Conservation (phyloP, 768 basidiomycete genomes). For the Obba rivulosa region DNA sequence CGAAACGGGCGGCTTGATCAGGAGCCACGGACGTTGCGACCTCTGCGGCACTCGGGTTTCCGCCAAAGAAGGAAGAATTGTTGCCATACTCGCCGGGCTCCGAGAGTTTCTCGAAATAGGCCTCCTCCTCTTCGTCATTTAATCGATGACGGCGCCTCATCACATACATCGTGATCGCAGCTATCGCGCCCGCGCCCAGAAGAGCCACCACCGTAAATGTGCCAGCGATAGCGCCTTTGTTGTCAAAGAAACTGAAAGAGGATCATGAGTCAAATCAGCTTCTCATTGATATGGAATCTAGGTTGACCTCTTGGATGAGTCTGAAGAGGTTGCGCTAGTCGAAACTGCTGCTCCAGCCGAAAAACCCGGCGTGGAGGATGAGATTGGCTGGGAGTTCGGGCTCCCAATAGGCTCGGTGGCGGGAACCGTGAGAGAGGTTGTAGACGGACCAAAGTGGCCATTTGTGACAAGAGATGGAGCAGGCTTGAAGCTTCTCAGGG, state of each 20-base stretch:
- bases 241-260: slow-evolving; percentile 37
- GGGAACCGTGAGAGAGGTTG: slow-evolving; percentile 1
- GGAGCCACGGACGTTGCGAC: slow-evolving; percentile 19
- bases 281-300: not conserved
- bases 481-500: too few relatives aligned
- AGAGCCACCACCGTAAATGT: slow-evolving; percentile 39
- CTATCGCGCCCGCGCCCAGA: slow-evolving; percentile 26
- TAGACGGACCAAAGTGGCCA: slow-evolving; percentile 1
- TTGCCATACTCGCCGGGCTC: slow-evolving; percentile 7
- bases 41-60: not conserved
- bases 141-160: slow-evolving; percentile 25
- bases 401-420: slow-evolving; percentile 1
- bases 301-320: slow-evolving; percentile 11
- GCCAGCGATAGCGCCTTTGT: slow-evolving; percentile 42
- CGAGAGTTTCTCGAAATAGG: slow-evolving; percentile 25
- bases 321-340: slow-evolving; percentile 2
- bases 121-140: slow-evolving; percentile 22
- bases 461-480: too few relatives aligned
- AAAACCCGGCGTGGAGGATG: slow-evolving; percentile 5
- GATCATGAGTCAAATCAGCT: not conserved
- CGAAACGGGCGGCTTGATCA: slow-evolving; percentile 23
- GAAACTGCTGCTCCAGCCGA: slow-evolving; percentile 4
- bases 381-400: slow-evolving; percentile 8
- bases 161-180: slow-evolving; percentile 23
- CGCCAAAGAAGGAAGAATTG: slow-evolving; percentile 1